phyloP scores from a whole-genome alignment of 495 filamentous ascomycete genomes.

The Aspergillus hancockii region DNA sequence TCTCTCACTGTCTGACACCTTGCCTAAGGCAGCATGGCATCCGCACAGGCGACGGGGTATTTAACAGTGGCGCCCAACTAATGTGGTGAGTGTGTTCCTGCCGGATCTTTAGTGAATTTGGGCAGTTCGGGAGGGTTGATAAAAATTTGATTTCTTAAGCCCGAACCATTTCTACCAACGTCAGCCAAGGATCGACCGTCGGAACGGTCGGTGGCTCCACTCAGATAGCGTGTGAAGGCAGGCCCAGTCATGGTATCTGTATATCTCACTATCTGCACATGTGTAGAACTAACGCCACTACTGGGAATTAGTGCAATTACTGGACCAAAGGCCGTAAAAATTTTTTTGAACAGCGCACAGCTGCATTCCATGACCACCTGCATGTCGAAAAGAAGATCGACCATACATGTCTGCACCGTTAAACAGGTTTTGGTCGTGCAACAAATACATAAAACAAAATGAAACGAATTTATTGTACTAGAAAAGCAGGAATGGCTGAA shows the following conservation, averaged over 20 bases:
- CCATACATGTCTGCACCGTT: background rate
- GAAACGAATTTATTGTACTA: background rate
- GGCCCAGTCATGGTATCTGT: background rate
- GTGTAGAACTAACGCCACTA: slow-evolving; percentile 3
- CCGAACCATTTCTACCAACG: slow-evolving; percentile 8
- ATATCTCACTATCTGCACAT: background rate
- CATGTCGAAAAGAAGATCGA: background rate
- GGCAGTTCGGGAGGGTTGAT: background rate
- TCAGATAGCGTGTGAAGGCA: slow-evolving; percentile 8
- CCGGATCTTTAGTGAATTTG: background rate
- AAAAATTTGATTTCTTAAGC: background rate
- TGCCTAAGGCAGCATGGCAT: background rate
- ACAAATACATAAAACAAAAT: background rate
- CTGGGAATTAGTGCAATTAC: background rate
- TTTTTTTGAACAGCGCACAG: background rate
- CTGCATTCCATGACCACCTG: background rate
- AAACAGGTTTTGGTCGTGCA: background rate
- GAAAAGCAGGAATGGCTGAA: background rate
- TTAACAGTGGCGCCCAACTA: background rate
- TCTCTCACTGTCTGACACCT: background rate
- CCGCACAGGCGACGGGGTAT: background rate
- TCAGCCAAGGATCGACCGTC: slow-evolving; percentile 28
- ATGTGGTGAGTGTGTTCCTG: background rate
- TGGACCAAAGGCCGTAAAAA: slow-evolving; percentile 3
- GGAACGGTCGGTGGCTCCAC: slow-evolving; percentile 2